These are phyloP conservation scores for Mycena sp. DNA, from an alignment of 1,284 basidiomycete species.

Conservation along the genomic window DNA sequence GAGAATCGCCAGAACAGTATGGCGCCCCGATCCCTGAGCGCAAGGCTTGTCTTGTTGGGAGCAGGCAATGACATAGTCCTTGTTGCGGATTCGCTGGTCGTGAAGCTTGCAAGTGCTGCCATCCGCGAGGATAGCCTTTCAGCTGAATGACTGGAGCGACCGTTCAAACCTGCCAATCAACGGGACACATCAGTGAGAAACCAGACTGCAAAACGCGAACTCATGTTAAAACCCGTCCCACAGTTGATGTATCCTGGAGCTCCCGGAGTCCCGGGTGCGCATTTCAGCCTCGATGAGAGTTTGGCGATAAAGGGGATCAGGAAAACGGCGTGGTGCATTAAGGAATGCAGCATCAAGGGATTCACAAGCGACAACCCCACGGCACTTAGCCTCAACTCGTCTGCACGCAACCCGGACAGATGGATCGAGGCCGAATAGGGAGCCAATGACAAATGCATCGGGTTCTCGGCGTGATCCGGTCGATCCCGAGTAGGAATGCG, in stretches of 20 bases:
- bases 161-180: slow-evolving; percentile 4
- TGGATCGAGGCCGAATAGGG: slow-evolving; percentile 9
- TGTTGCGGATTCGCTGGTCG: background rate
- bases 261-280: slow-evolving; percentile 19
- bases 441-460: slow-evolving; percentile 9
- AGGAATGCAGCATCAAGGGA: slow-evolving; percentile 11
- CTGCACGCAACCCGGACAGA: background rate
- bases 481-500: background rate
- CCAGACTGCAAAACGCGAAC: background rate
- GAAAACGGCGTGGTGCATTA: background rate
- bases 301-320: slow-evolving; percentile 13
- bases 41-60: background rate
- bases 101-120: background rate
- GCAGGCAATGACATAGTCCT: background rate
- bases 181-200: background rate
- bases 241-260: slow-evolving; percentile 6
- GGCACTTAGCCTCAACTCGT: slow-evolving; percentile 6
- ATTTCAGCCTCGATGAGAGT: slow-evolving; percentile 8
- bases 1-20: slow-evolving; percentile 7
- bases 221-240: slow-evolving; percentile 8
- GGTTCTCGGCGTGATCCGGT: slow-evolving; percentile 1
- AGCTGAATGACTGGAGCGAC: slow-evolving; percentile 3
- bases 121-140: slow-evolving; percentile 3
- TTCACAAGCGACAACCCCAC: slow-evolving; percentile 2
- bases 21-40: background rate